Evolutionary conservation across 2,329 filamentous ascomycete genomes (phyloP), one percentile per base, ranked within the genome.

Genomic region (Sporothrix euskadiensis): DNA sequence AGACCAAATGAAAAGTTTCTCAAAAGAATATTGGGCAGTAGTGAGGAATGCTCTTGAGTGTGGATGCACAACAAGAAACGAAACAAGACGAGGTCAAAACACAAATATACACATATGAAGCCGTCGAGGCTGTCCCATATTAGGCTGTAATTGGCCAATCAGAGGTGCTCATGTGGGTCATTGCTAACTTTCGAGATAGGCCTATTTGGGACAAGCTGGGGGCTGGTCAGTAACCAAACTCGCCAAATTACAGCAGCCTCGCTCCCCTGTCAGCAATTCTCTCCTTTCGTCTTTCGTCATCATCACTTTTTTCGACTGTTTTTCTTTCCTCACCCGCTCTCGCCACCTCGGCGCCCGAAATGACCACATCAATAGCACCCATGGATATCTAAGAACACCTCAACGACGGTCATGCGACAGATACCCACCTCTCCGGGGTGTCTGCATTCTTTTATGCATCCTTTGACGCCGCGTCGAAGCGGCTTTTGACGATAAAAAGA

Each of bases 351-450:
- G 39, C 47, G 47, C 66, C 30, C 66, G 66, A 35, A 30, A 73
- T 69, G 63, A 16, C 47, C 41, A n/a, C 22, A 69, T 69, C 19
- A 32, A 30, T 61, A 61, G 32, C 52, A 16, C 44, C 22, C 10
- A 9, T n/a, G 54, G 41, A 41, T 10, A 14, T 61, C 16, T 73
- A 54, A 73, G 19, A 39, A 7, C 19, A 14, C 32, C 59, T n/a
- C 44, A 26, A 16, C 56, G 22, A 30, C n/a, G 65, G 71, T n/a
- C 68, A 73, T 71, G 72, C 69, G 32, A 68, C 68, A 57, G 44
- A 66, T n/a, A n/a, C 9, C 12, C 35, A 32, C 68, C 26, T 41
- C 68, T 22, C 19, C 52, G n/a, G 32, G 32, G 70, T 66, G 30
- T 65, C n/a, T 66, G 70, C 59, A 71, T 41, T 63, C 26, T 22